These are phyloP conservation scores for Capniomyces stellatus DNA, from an alignment of 371 early-diverging fungal species.

Conservation along the genomic window DNA sequence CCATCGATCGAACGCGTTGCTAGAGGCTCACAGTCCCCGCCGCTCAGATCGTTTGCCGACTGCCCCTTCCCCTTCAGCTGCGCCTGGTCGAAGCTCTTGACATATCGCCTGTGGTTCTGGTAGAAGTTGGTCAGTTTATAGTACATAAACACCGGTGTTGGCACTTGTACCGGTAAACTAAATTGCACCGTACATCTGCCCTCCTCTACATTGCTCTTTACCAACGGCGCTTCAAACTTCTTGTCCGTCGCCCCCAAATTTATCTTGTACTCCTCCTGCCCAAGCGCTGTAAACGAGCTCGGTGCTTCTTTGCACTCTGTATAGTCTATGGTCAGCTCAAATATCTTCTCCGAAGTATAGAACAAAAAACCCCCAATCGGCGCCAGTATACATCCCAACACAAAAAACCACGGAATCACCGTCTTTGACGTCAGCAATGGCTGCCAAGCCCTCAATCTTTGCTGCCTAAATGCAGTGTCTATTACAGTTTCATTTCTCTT, in stretches of 20 bases:
- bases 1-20: slow-evolving; percentile 16
- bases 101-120: slow-evolving; percentile 94
- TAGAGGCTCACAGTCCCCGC: slow-evolving; percentile 33
- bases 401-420: slow-evolving; percentile 79
- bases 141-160: slow-evolving; percentile 73
- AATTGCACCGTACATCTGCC: slow-evolving; percentile 56
- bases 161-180: slow-evolving; percentile 40
- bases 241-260: slow-evolving; percentile 12
- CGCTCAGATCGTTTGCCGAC: slow-evolving; percentile 16
- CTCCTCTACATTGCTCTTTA: slow-evolving; percentile 21
- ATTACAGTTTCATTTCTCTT: background rate
- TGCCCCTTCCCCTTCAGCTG: slow-evolving; percentile 63
- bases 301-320: slow-evolving; percentile 44
- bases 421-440: slow-evolving; percentile 89
- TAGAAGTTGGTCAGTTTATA: slow-evolving; percentile 93
- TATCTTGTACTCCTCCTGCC: slow-evolving; percentile 15
- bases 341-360: slow-evolving; percentile 34
- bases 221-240: slow-evolving; percentile 9
- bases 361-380: slow-evolving; percentile 72
- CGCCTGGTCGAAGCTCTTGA: slow-evolving; percentile 65
- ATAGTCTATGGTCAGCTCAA: slow-evolving; percentile 79
- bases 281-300: slow-evolving; percentile 8
- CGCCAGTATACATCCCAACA: slow-evolving; percentile 76
- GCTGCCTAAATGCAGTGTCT: slow-evolving; percentile 95
- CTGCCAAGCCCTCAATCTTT: slow-evolving; percentile 93